phyloP scores from a whole-genome alignment of 352 stramenopile species.

The Pythium apleroticum region DNA sequence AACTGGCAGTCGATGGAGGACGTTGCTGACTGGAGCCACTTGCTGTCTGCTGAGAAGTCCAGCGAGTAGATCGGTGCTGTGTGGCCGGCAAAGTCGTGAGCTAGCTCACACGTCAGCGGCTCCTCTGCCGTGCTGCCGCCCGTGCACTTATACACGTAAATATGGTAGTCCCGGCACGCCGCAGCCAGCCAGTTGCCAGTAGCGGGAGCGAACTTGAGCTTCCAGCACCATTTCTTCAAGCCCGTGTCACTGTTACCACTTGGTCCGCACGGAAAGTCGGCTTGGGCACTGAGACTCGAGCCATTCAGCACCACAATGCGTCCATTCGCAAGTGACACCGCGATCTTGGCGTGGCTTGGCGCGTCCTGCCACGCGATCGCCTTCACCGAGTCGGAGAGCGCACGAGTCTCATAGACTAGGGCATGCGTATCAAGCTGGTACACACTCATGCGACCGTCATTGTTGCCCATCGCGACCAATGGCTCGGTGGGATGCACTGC shows the following conservation, averaged over 20 bases:
- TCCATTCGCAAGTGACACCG: constrained; percentile 43
- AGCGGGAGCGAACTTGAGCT: constrained; percentile 49
- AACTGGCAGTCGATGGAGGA: constrained; percentile 56
- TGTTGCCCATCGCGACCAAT: constrained; percentile 40
- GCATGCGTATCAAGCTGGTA: constrained; percentile 43
- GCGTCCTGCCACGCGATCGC: constrained; percentile 46
- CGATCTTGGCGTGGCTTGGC: constrained; percentile 30
- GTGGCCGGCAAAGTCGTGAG: constrained; percentile 63
- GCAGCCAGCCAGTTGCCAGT: constrained; percentile 33
- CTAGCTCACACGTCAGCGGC: constrained; percentile 38
- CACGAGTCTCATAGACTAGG: constrained; percentile 12
- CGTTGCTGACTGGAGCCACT: constrained; percentile 68
- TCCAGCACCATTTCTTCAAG: constrained; percentile 49
- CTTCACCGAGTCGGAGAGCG: constrained; percentile 13
- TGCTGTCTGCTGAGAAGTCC: constrained; percentile 61
- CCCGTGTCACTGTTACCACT: constrained; percentile 9
- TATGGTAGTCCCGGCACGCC: constrained; percentile 68
- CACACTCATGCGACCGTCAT: constrained; percentile 36
- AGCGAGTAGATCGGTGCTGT: constrained; percentile 58
- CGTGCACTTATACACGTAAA: constrained; percentile 64
- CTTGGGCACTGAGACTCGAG: constrained; percentile 19
- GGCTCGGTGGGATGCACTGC: constrained; percentile 13
- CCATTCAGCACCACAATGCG: constrained; percentile 44
- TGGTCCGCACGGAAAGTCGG: constrained; percentile 29
- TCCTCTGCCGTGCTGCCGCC: constrained; percentile 5